Evolutionary conservation across 2,329 filamentous ascomycete species (phyloP), one percentile per base, ranked within the genome.

Genomic region (Pyrenochaeta sp.): DNA sequence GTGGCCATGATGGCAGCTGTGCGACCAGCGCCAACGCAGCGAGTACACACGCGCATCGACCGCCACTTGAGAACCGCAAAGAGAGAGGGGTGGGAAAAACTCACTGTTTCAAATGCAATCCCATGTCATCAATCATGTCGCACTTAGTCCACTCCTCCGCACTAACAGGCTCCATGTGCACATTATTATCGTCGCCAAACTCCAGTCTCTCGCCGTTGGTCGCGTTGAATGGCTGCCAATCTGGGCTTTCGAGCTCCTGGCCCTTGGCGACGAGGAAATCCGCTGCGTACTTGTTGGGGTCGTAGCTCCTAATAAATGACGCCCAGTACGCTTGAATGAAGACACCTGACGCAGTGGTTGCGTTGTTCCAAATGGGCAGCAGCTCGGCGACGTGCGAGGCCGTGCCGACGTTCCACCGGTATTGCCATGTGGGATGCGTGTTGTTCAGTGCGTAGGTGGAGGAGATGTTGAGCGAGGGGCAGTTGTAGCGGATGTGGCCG

Each of bases 401-500:
- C 9, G 69, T 61, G 9, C 67, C 71, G 2, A 80, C 74, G 30
- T 80, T 76, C 68, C 74, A 80, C 0, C 75, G 68, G 49, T 80
- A 80, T 30, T 74, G 73, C 73, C 76, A 80, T 6, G 72, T 69
- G 1, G 62, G 53, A 7, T 44, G 7, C 1, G 52, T 60, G 4
- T 62, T 53, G 3, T 60, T 58, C 14, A 60, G 60, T 1, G 69
- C 62, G 27, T 60, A 68, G 1, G 61, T 56, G 5, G 60, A 54
- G 0, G 74, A 66, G 34, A 80, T 72, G 30, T 68, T 67, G 30
- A 77, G 72, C 2, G 69, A 72, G 1, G 75, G 74, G 38, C 77
- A 80, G 19, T 65, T 73, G 51, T 80, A 80, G 1, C 77, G 80
- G 6, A 77, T 65, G 41, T 81, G 77, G 4, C 80, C 79, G 60